phyloP scores from a whole-genome alignment of 139 green algal genomes.

The Picochlorum sp. region DNA sequence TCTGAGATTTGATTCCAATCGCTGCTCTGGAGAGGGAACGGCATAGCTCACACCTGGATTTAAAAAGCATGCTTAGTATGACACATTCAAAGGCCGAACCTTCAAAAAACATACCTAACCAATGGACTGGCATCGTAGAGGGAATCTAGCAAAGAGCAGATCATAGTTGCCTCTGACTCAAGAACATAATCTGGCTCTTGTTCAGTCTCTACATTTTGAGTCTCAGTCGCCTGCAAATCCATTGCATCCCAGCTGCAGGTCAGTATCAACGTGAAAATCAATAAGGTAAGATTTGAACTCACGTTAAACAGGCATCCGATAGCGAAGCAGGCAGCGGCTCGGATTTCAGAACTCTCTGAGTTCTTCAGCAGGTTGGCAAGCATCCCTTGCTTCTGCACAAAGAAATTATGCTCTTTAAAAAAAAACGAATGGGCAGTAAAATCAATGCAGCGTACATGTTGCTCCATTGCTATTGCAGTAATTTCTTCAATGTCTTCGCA shows the following conservation, averaged over 20 bases:
- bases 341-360: conserved; percentile 70
- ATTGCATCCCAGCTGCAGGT: no score
- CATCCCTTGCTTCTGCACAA: conserved; percentile 37
- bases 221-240: no score
- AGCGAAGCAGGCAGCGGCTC: conserved; percentile 78
- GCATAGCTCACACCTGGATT: no score
- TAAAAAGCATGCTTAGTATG: no score
- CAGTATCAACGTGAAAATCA: no score
- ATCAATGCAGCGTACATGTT: conserved; percentile 7
- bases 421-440: no score
- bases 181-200: neutral
- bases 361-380: conserved; percentile 32
- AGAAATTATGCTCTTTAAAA: no score
- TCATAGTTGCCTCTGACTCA: conserved; percentile 21
- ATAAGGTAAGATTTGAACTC: neutral
- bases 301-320: conserved; percentile 63
- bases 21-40: no score
- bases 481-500: conserved; percentile 44
- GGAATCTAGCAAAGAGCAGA: conserved; percentile 30
- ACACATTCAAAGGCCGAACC: no score
- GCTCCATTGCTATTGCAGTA: conserved; percentile 19
- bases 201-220: neutral
- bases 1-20: no score
- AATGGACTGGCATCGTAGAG: conserved; percentile 58
- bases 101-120: conserved; percentile 31